A percentile compares a stretch with the other conserved stretches of the same genome.
phyloP scores from a whole-genome alignment of 108 stramenopile genomes.

The Nitzschia putrida region DNA sequence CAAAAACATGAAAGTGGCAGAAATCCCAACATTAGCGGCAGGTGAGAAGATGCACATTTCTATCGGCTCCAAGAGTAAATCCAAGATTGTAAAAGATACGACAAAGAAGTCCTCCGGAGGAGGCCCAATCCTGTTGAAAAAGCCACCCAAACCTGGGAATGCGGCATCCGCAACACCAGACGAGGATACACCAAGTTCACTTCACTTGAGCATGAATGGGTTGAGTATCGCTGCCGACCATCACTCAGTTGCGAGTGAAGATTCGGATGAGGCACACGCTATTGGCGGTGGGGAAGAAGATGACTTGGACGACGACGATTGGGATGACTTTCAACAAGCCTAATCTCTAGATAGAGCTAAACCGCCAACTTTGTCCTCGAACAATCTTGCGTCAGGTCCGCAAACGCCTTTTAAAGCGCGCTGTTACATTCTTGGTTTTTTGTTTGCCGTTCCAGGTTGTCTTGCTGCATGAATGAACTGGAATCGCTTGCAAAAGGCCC shows the following conservation, averaged over 20 bases:
- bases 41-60: conserved; percentile 81
- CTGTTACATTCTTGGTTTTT: too few species aligned
- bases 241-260: conserved; percentile 6
- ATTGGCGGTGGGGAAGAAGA: background rate
- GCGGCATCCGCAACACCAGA: background rate
- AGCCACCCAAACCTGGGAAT: conserved; percentile 34
- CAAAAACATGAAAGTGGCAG: conserved; percentile 40
- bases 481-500: too few species aligned
- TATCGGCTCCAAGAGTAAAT: conserved; percentile 8
- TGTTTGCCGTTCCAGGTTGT: too few species aligned
- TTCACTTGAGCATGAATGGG: conserved; percentile 6
- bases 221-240: background rate
- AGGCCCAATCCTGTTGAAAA: conserved; percentile 30
- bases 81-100: conserved; percentile 3
- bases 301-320: conserved; percentile 8
- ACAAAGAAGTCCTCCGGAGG: background rate
- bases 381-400: too few species aligned
- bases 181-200: background rate
- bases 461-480: too few species aligned
- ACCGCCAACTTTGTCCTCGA: too few species aligned
- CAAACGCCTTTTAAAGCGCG: too few species aligned
- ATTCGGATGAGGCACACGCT: conserved; percentile 6
- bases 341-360: background rate
- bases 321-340: conserved; percentile 31
- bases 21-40: conserved; percentile 60